Conservation (phyloP, 306 rosid genomes). For the Mucuna pruriens region DNA sequence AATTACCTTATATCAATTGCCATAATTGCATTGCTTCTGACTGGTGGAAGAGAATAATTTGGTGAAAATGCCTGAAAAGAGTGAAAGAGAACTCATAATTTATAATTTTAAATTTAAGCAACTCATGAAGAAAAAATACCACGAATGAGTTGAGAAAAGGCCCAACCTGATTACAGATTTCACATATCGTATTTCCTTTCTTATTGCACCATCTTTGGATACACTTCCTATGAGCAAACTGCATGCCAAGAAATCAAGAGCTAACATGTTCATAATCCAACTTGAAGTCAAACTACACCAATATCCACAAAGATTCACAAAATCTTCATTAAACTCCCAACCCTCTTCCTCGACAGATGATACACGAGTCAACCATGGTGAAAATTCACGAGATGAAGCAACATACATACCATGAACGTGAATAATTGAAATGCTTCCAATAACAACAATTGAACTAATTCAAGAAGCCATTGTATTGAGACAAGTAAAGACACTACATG, state of each 20-base stretch:
- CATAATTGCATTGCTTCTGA: conserved; percentile 39
- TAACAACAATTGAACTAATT: not conserved
- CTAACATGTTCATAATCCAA: not conserved
- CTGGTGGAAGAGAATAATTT: conserved; percentile 48
- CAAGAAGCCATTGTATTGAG: not conserved
- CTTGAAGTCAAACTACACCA: conserved; percentile 3
- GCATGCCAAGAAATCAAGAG: conserved; percentile 22
- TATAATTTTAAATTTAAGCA: not conserved
- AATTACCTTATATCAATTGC: conserved; percentile 49
- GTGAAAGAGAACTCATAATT: conserved; percentile 16
- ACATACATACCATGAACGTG: not conserved
- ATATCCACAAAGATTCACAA: not conserved
- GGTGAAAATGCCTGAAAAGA: conserved; percentile 47
- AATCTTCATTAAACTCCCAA: not conserved
- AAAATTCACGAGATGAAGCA: not conserved
- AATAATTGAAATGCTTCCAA: not conserved
- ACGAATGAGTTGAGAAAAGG: not conserved
- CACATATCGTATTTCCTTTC: conserved; percentile 47
- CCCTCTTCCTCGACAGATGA: not conserved
- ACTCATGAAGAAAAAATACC: not conserved
- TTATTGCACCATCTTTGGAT: conserved; percentile 47
- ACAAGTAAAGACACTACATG: not conserved
- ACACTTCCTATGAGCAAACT: conserved; percentile 44
- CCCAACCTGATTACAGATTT: conserved; percentile 51
- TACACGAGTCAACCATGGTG: not conserved